Evolutionary conservation across 768 basidiomycete genomes (phyloP), one percentile per base, ranked within the genome.

Genomic region (Leccinum subgranulosum): DNA sequence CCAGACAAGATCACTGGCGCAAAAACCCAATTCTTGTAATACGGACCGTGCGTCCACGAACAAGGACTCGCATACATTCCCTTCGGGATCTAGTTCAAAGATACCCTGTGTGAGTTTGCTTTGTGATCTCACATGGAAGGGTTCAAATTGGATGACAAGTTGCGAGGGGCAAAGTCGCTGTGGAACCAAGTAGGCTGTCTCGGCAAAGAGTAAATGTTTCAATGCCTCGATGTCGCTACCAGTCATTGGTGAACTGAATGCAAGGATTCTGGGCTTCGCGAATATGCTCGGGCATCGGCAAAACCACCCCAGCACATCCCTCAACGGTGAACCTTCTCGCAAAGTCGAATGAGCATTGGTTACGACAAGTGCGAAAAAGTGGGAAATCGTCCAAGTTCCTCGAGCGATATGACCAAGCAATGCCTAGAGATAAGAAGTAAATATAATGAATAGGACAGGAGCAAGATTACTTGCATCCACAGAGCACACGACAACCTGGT

Each of bases 1-100:
- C 89, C 87, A 92, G 50, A 87, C 73, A 34, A 90, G 73, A 62
- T 91, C 87, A 36, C 84, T 77, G 49, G 86, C 89, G 61, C 86
- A 90, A 36, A 79, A 62, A 7, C 90, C 90, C 29, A 92, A 66
- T 64, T 88, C 83, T 27, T 69, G 65, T 34, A 81, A 69, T 19
- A 78, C 78, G 61, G 72, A 68, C 19, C 75, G 77, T 11, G 85
- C 81, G 27, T 77, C 74, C 45, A 67, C 73, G 65, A 84, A 82
- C 43, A 83, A 69, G 34, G 73, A 75, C 46, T 61, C 69, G 57
- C 77, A 77, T 29, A 77, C 59, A 6, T 64, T 50, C 50, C 77
- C 77, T 25, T 67, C 69, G 4, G 73, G 72, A 67, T 83, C 77
- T 15, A 83, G 65, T 49, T 72, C 71, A 49, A 73, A 79, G 50